Evolutionary conservation across 2,329 filamentous ascomycete genomes (phyloP).

Genomic region (Fusarium sarcochroum): DNA sequence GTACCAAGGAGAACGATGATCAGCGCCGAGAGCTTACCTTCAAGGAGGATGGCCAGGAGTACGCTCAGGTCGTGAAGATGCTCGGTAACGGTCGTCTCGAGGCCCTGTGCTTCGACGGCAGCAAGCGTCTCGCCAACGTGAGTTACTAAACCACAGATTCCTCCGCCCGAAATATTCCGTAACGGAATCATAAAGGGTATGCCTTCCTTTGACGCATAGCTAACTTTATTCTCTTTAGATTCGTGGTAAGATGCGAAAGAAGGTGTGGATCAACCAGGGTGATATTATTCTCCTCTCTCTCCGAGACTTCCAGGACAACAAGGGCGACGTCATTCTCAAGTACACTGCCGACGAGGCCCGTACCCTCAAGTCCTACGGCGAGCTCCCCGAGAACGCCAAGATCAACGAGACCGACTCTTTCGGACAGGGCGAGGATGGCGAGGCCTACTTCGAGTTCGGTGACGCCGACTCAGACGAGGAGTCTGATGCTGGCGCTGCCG

Average conservation of each 20-base stretch:
- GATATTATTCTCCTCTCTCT: slow-evolving; percentile 92
- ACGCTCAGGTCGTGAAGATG: slow-evolving; percentile 80
- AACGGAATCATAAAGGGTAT: not conserved
- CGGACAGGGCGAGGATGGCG: slow-evolving; percentile 91
- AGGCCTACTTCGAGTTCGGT: slow-evolving; percentile 98
- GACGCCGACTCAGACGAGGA: slow-evolving; percentile 80
- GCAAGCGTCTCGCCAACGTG: slow-evolving; percentile 60
- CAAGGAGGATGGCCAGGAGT: slow-evolving; percentile 95
- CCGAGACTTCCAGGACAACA: slow-evolving; percentile 94
- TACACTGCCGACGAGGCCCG: slow-evolving; percentile 97
- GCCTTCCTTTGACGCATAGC: slow-evolving; percentile 59
- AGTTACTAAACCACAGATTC: slow-evolving; percentile 35
- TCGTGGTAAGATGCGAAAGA: slow-evolving; percentile 98
- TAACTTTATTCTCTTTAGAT: slow-evolving; percentile 68
- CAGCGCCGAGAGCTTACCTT: slow-evolving; percentile 99
- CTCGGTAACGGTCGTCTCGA: slow-evolving; percentile 94
- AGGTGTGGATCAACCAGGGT: slow-evolving; percentile 99
- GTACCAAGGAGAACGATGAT: slow-evolving; percentile 99
- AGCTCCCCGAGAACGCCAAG: slow-evolving; percentile 97
- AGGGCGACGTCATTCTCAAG: slow-evolving; percentile 97
- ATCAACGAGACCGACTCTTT: slow-evolving; percentile 99
- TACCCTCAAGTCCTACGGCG: slow-evolving; percentile 95
- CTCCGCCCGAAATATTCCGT: slow-evolving; percentile 7
- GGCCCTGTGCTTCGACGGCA: slow-evolving; percentile 93
- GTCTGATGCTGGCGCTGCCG: slow-evolving; percentile 67